phyloP scores from a whole-genome alignment of 2,329 filamentous ascomycete genomes.

The Aureobasidium pullulans region DNA sequence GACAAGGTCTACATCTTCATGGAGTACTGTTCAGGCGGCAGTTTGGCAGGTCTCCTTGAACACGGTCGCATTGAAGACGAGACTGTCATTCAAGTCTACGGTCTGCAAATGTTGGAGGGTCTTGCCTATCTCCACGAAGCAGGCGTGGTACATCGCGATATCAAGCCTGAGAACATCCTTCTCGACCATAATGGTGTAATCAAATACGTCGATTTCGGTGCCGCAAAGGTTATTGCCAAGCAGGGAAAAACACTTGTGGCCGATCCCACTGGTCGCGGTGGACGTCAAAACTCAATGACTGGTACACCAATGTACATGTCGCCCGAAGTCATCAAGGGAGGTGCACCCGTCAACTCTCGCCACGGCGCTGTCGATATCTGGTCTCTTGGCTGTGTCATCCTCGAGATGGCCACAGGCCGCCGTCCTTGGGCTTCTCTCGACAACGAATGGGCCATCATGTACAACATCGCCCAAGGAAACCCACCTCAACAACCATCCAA shows the following conservation, averaged over 20 bases:
- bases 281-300: conserved; percentile 78
- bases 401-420: conserved; percentile 94
- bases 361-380: conserved; percentile 89
- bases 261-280: conserved; percentile 30
- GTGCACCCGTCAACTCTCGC: conserved; percentile 62
- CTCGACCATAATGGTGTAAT: conserved; percentile 97
- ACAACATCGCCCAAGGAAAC: conserved; percentile 97
- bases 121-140: conserved; percentile 89
- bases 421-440: conserved; percentile 92
- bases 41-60: conserved; percentile 79
- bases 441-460: conserved; percentile 99
- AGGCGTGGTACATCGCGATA: conserved; percentile 89
- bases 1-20: conserved; percentile 99
- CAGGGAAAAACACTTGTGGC: conserved; percentile 80
- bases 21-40: conserved; percentile 97
- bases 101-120: conserved; percentile 86
- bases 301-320: conserved; percentile 99
- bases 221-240: conserved; percentile 91
- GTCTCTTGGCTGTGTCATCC: conserved; percentile 92
- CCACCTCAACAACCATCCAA: conserved; percentile 72
- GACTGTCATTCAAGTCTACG: conserved; percentile 94
- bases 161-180: conserved; percentile 95
- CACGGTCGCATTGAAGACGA: conserved; percentile 97
- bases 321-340: conserved; percentile 94
- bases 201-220: conserved; percentile 98